Base-by-base conservation (phyloP, 2,329 filamentous ascomycete genomes). In the Cladorrhinum sp. region DNA sequence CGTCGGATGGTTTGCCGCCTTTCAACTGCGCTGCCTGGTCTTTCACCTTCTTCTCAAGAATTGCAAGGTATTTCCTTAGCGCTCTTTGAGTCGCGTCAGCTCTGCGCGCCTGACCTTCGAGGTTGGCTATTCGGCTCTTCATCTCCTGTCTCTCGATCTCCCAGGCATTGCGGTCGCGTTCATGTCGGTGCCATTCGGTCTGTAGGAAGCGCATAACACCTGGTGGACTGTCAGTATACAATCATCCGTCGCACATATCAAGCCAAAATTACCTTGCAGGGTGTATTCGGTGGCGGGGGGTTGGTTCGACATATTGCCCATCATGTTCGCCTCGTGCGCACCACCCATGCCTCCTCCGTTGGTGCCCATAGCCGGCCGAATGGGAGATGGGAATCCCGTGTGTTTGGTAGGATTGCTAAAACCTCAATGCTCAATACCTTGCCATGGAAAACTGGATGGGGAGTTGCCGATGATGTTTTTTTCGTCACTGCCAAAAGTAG, bases 201-300 rank as follows among this genome's bases (percentile, higher is more conserved):
- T 99, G 95, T 42, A 99, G 86, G 75, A 99, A 99, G 76, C 95
- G 93, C 95, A 99, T 99, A 39, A 99, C 95, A 73, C 95, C 91
- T 95, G 59, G 26, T 39, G 20, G 6, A 9, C 36, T 8, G 26
- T 61, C 48, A 64, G 64, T 21, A 24, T 21, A 7, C 21, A n/a
- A 60, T 59, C 28, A n/a, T 46, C 50, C 30, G 18, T 46, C 26
- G 5, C 33, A 8, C 12, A 39, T 14, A 21, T 21, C 20, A 26
- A 46, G 26, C 50, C 30, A 42, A 16, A 66, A 68, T 42, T 60
- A 79, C 77, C 84, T 75, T 86, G 84, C 39, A 86, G 74, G 6
- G 84, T 86, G 68, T 86, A 86, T 68, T 86, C 84, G 64, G 84
- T 86, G 64, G 82, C 82, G 68, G 81, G 81, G 48, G 82, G 83